Evolutionary conservation across 2,329 filamentous ascomycete species (phyloP).

Genomic region (Phialocephala sp.): DNA sequence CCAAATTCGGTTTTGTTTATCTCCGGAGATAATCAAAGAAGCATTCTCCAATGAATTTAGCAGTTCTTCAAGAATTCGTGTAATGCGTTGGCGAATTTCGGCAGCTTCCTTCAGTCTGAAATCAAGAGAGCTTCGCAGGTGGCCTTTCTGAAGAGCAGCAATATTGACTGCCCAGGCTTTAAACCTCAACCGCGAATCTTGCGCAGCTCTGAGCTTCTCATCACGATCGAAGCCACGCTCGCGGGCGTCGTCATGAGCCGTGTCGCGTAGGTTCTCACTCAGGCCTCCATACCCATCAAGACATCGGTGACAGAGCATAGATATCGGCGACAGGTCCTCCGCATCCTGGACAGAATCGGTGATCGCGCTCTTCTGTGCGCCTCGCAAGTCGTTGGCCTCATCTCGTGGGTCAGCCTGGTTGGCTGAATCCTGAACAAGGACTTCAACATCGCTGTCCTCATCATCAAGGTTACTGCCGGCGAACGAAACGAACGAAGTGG

Average conservation of each 20-base stretch:
- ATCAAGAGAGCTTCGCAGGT: conserved; percentile 32
- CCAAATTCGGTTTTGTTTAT: too few species aligned
- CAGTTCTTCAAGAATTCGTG: conserved; percentile 32
- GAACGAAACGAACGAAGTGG: too few species aligned
- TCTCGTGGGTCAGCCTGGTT: too few species aligned
- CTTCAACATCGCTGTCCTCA: too few species aligned
- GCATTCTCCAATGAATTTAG: conserved; percentile 30
- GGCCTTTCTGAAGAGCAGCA: conserved; percentile 32
- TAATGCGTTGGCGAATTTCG: conserved; percentile 30
- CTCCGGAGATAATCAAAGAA: too few species aligned
- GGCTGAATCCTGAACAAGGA: too few species aligned
- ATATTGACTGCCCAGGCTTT: conserved; percentile 37
- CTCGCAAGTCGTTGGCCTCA: too few species aligned
- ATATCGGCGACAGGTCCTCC: too few species aligned
- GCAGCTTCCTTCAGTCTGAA: conserved; percentile 34
- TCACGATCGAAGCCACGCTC: conserved; percentile 25
- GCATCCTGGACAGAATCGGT: too few species aligned
- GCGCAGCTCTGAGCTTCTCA: conserved; percentile 15
- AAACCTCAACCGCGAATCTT: conserved; percentile 29
- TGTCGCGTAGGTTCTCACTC: conserved; percentile 1
- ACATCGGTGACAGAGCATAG: too few species aligned
- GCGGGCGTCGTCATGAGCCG: conserved; percentile 9
- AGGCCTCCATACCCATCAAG: neutral
- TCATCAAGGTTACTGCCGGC: too few species aligned
- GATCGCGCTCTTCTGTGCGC: too few species aligned